Base-by-base conservation (phyloP, 2,329 filamentous ascomycete genomes). In the Aspergillus felis region DNA sequence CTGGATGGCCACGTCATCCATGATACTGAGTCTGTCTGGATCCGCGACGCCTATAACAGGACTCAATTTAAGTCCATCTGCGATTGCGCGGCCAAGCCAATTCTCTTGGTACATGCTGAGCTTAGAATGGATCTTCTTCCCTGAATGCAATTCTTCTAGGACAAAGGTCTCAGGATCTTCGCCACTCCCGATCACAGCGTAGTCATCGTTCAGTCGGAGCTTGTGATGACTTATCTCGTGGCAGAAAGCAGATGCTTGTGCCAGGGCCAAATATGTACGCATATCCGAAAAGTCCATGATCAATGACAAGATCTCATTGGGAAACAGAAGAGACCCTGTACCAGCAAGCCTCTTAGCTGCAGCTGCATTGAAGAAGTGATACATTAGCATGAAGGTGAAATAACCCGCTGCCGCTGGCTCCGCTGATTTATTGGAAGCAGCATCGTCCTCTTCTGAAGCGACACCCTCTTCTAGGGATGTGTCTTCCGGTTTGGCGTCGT, bases 231-330 rank as follows among this genome's bases (percentile, higher is more conserved):
- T 50, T 10, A 57, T 14, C 22, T 56, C 38, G 14, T 52, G 56
- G 44, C 60, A 63, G 25, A 53, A 60, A 20, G 58, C 38, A 8
- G 60, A 64, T 22, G 56, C 32, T 32, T 42, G 58, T 25, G 54
- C 53, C 32, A 65, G 54, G 2, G 32, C 42, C 10, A 55, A 50
- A 29, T 57, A 64, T 5, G 63, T 65, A 27, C 25, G 56, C 5
- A 47, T 29, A 52, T 65, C 63, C 4, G 58, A 54, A n/a, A 52
- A 50, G 9, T 57, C 47, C 63, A 65, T 64, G 50, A 65, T 56
- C 12, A 28, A 27, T 10, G 53, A 29, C 47, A 65, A 17, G 24
- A 63, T 58, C 51, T 65, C 63, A 24, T 61, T 64, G 4, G 63
- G 60, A 22, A 65, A 38, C 1, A 50, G 27, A 14, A 22, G n/a